Evolutionary conservation across 306 rosid species (phyloP).

Genomic region (Cucumis hystrix): DNA sequence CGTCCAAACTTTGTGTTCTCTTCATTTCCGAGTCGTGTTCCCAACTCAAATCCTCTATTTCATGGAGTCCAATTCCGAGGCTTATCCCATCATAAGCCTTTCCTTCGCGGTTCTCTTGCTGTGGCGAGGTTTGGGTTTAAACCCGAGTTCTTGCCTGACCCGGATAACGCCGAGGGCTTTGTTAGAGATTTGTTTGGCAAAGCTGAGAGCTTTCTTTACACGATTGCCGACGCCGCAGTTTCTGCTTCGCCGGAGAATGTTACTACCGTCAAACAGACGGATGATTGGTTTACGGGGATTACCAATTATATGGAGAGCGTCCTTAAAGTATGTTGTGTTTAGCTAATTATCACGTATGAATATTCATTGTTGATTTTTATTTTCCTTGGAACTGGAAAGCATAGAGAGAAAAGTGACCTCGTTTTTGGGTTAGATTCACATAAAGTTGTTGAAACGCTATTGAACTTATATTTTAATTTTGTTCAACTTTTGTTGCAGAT

Average conservation of each 20-base stretch:
- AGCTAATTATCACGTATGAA: neutral
- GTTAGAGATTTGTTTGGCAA: constrained; percentile 38
- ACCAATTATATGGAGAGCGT: constrained; percentile 62
- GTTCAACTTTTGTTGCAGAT: constrained; percentile 27
- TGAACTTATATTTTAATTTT: neutral
- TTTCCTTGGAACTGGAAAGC: neutral
- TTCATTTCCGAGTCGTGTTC: constrained; percentile 30
- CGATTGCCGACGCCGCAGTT: constrained; percentile 82
- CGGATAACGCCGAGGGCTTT: constrained; percentile 28
- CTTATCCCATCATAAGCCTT: constrained; percentile 17
- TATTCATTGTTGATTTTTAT: neutral
- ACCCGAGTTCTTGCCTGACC: constrained; percentile 47
- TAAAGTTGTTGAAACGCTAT: neutral
- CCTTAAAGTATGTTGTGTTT: constrained; percentile 42
- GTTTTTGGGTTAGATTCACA: neutral
- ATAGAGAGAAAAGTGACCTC: neutral
- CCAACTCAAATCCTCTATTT: constrained; percentile 17
- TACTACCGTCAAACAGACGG: constrained; percentile 38
- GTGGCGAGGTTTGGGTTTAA: constrained; percentile 47
- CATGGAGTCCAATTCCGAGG: constrained; percentile 23
- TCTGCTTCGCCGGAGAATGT: constrained; percentile 38
- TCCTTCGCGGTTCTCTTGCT: constrained; percentile 47
- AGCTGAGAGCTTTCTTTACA: constrained; percentile 71
- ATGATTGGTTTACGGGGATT: constrained; percentile 87
- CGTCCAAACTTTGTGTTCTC: constrained; percentile 29